phyloP scores from a whole-genome alignment of 2,329 filamentous ascomycete species.

The Periglandula ipomoeae region DNA sequence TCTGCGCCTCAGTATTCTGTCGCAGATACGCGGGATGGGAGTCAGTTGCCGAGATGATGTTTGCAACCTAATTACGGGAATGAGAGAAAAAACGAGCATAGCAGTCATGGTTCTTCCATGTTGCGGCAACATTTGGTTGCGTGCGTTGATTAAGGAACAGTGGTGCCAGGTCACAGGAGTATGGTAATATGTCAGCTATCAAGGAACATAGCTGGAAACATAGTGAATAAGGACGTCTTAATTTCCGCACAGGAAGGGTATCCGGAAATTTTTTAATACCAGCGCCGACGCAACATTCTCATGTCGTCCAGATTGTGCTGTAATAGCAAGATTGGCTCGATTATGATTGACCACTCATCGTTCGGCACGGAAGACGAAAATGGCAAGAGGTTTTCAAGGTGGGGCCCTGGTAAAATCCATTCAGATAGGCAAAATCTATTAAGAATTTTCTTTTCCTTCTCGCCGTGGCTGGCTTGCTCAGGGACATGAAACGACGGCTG shows the following conservation, averaged over 20 bases:
- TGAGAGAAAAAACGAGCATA: too few relatives aligned
- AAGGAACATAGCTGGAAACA: not conserved
- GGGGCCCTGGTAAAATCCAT: too few relatives aligned
- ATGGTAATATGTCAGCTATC: too few relatives aligned
- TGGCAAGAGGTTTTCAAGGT: too few relatives aligned
- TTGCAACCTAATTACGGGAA: too few relatives aligned
- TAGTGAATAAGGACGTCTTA: not conserved
- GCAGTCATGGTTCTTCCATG: not conserved
- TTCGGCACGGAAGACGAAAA: too few relatives aligned
- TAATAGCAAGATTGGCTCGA: too few relatives aligned
- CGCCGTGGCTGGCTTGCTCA: not conserved
- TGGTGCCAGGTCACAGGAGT: not conserved
- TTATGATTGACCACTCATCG: too few relatives aligned
- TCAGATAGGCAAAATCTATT: too few relatives aligned
- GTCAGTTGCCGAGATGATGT: not conserved
- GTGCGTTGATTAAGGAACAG: not conserved
- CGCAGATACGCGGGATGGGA: not conserved
- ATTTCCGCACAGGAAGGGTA: not conserved
- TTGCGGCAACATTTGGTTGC: not conserved
- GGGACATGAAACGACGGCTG: not conserved
- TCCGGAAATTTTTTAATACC: not conserved
- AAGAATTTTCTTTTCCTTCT: not conserved
- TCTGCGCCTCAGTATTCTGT: not conserved
- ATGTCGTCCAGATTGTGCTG: too few relatives aligned
- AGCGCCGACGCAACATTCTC: not conserved